Percentiles rank a stretch among this genome's conserved stretches.
phyloP scores from a whole-genome alignment of 257 asterid genomes.

The Gynochthodes officinalis region DNA sequence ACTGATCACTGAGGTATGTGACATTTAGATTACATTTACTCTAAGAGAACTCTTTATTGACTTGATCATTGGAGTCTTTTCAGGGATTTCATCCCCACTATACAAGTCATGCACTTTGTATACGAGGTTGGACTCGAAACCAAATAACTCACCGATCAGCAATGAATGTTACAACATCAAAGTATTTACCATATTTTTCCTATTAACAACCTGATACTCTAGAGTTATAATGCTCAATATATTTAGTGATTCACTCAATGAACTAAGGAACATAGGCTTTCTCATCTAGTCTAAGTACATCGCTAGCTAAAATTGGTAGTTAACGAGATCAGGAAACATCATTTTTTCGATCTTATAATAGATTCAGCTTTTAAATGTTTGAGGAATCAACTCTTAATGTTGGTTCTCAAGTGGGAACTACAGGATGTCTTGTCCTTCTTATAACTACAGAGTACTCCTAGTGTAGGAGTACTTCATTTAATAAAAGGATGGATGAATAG shows the following conservation, averaged over 20 bases:
- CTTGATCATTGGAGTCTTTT: too few relatives aligned
- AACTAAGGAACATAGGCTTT: slow-evolving; percentile 43
- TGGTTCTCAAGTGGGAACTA: slow-evolving; percentile 59
- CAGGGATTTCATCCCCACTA: too few relatives aligned
- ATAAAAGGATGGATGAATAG: background rate
- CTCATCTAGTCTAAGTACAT: slow-evolving; percentile 31
- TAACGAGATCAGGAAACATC: slow-evolving; percentile 36
- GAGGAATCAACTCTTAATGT: slow-evolving; percentile 39
- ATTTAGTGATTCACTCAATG: background rate
- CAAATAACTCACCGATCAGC: too few relatives aligned
- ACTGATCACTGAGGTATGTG: too few relatives aligned
- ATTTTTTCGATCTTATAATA: slow-evolving; percentile 38
- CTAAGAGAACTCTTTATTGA: too few relatives aligned
- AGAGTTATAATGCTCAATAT: background rate
- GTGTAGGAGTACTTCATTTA: too few relatives aligned
- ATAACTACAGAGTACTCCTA: too few relatives aligned
- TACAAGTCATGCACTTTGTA: too few relatives aligned
- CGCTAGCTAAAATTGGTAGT: slow-evolving; percentile 22
- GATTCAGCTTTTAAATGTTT: slow-evolving; percentile 26
- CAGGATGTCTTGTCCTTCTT: slow-evolving; percentile 54
- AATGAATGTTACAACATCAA: too few relatives aligned
- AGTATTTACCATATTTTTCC: background rate
- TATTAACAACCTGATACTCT: background rate
- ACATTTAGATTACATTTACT: too few relatives aligned
- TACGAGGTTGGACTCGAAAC: too few relatives aligned